Evolutionary conservation across 2,329 filamentous ascomycete species (phyloP), one percentile per base, ranked within the genome.

Genomic region (Talaromyces sp.): DNA sequence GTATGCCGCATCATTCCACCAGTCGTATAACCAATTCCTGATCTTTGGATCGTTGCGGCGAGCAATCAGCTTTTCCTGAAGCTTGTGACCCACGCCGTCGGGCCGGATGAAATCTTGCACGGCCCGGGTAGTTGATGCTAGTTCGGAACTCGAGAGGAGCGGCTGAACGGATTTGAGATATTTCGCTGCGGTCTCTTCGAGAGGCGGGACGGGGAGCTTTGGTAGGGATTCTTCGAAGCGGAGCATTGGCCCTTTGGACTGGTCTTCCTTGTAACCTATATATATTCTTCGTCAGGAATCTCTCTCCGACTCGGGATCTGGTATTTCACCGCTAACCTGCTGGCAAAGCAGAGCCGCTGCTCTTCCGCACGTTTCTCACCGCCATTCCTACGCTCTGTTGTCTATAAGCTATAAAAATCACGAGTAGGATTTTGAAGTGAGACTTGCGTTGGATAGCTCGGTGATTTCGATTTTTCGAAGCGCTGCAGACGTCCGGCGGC

Each of bases 1-100:
- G 78, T 99, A 99, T 61, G 95, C 95, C 4, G 87, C 86, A 57
- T 96, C 86, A 75, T 98, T 98, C 95, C 95, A 99, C 95, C 95
- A 99, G 68, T 98, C 93, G 68, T 89, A 87, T 61, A 99, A 82
- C 95, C 95, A 99, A 79, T 98, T 99, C 80, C 89, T 91, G 73
- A 84, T 80, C 64, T 89, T 88, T 55, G 93, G 88, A 66, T 96
- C 86, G 67, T 91, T 89, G 64, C 90, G 85, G 64, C 87, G 86
- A 62, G 89, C 91, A 57, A 93, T 70, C 65, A 99, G 82, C 75
- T 93, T 90, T 73, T 96, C 89, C 80, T 99, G 95, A 51, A 99
- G 86, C 70, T 86, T 86, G 73, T 88, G 84, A 63, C 93, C 95
- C 56, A 88, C 82, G 43, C 92, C 91, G 60, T 90, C 91, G n/a